Evolutionary conservation across 2,329 filamentous ascomycete genomes (phyloP).

Genomic region (Fonsecaea pugnacius): DNA sequence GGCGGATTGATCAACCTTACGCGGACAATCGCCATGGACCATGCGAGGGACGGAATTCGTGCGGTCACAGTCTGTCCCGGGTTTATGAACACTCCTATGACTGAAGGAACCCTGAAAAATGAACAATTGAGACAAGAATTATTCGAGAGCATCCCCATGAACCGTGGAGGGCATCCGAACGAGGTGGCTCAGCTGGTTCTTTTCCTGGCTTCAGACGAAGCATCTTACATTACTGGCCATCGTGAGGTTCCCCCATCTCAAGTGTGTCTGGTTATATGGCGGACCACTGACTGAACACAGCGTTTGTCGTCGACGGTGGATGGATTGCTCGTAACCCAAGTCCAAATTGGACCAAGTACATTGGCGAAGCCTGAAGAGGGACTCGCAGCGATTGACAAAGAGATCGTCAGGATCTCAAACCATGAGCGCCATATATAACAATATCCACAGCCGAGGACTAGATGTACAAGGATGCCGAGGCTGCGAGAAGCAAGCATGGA

Average conservation of each 20-base stretch:
- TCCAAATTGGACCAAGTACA: slow-evolving; percentile 27
- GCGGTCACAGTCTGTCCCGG: slow-evolving; percentile 24
- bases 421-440: too few relatives aligned
- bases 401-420: too few relatives aligned
- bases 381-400: too few relatives aligned
- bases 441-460: too few relatives aligned
- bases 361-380: slow-evolving; percentile 1
- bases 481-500: too few relatives aligned
- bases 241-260: slow-evolving; percentile 14
- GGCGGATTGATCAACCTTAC: slow-evolving; percentile 25
- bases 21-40: slow-evolving; percentile 25
- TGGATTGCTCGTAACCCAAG: slow-evolving; percentile 27
- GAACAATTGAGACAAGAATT: slow-evolving; percentile 20
- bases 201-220: slow-evolving; percentile 25
- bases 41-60: slow-evolving; percentile 26
- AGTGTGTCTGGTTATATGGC: neutral
- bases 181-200: slow-evolving; percentile 25
- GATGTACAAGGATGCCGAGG: too few relatives aligned
- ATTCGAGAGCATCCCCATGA: slow-evolving; percentile 26
- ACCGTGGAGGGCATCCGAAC: slow-evolving; percentile 20
- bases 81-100: slow-evolving; percentile 25
- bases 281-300: slow-evolving; percentile 18
- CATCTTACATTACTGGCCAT: slow-evolving; percentile 28
- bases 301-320: slow-evolving; percentile 25
- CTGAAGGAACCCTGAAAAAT: slow-evolving; percentile 6